A percentile compares a stretch with the other conserved stretches of the same genome.
Evolutionary conservation across 1,284 basidiomycete genomes (phyloP).

Genomic region (Leccinum laetum): DNA sequence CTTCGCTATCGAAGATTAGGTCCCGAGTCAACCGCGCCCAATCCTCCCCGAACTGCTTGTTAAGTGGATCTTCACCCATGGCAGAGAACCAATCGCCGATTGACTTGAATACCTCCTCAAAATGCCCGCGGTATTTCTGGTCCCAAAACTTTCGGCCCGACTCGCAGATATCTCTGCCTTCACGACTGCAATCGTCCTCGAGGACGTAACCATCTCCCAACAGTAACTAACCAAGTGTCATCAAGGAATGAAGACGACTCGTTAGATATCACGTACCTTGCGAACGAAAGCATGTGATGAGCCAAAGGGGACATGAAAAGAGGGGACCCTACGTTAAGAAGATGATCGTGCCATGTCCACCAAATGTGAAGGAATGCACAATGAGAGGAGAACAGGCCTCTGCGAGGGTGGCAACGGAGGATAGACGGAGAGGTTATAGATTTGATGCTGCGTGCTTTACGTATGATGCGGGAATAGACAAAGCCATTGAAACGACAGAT

Average conservation of each 20-base stretch:
- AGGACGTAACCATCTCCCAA: constrained; percentile 90
- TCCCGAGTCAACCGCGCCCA: constrained; percentile 85
- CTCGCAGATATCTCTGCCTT: constrained; percentile 65
- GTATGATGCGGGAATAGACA: constrained; percentile 43
- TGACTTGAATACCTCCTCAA: constrained; percentile 78
- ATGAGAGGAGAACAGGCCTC: neutral
- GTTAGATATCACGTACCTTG: constrained; percentile 43
- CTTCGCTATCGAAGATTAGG: constrained; percentile 75
- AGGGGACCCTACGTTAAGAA: neutral
- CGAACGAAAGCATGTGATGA: constrained; percentile 55
- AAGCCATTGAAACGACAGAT: constrained; percentile 27
- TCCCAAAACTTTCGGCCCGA: constrained; percentile 79
- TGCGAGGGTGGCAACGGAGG: neutral
- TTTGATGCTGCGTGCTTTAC: constrained; percentile 71
- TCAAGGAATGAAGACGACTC: neutral
- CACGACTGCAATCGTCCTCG: constrained; percentile 69
- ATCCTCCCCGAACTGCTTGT: constrained; percentile 80
- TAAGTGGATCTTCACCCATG: constrained; percentile 85
- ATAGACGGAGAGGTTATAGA: constrained; percentile 41
- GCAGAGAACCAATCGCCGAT: constrained; percentile 79
- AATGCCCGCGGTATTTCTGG: constrained; percentile 84
- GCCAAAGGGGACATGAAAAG: neutral
- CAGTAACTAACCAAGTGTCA: constrained; percentile 48
- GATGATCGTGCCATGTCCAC: neutral
- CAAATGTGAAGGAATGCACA: neutral